phyloP scores from a whole-genome alignment of 805 yeast species.

The Metschnikowia reukaufii region DNA sequence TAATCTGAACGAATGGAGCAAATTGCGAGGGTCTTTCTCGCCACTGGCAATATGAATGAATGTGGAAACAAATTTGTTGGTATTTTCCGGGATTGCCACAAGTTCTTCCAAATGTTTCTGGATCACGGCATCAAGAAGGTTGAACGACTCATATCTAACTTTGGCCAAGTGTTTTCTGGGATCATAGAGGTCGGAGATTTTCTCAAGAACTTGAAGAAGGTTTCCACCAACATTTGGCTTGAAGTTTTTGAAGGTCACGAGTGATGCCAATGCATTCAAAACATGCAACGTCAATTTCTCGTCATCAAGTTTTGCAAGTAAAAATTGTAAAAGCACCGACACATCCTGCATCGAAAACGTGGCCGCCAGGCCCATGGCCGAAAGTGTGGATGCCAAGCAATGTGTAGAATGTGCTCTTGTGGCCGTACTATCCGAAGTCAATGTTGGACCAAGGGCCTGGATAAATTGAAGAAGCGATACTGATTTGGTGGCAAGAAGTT shows the following conservation, averaged over 20 bases:
- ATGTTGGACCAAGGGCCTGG: conserved; percentile 55
- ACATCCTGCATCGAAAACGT: conserved; percentile 46
- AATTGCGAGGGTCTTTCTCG: conserved; percentile 92
- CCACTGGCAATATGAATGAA: conserved; percentile 74
- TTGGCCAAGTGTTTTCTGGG: conserved; percentile 61
- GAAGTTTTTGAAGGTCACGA: conserved; percentile 55
- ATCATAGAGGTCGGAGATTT: conserved; percentile 38
- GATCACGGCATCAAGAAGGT: conserved; percentile 42
- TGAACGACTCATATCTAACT: conserved; percentile 60
- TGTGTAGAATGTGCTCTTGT: conserved; percentile 48
- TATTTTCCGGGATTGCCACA: conserved; percentile 19
- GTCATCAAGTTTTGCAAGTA: conserved; percentile 67
- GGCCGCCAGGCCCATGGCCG: conserved; percentile 23
- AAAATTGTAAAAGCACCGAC: conserved; percentile 54
- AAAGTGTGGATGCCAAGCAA: conserved; percentile 41
- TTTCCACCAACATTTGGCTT: conserved; percentile 29
- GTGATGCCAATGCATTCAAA: conserved; percentile 51
- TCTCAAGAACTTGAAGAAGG: conserved; percentile 36
- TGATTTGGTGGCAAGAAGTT: conserved; percentile 21
- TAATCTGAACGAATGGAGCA: conserved; percentile 65
- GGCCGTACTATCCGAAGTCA: conserved; percentile 58
- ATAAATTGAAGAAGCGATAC: conserved; percentile 53
- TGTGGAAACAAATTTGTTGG: conserved; percentile 49
- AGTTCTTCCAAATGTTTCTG: conserved; percentile 26
- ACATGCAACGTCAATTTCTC: conserved; percentile 51